Conservation (phyloP, 371 early-diverging fungal genomes). For the Gilbertella persicaria region DNA sequence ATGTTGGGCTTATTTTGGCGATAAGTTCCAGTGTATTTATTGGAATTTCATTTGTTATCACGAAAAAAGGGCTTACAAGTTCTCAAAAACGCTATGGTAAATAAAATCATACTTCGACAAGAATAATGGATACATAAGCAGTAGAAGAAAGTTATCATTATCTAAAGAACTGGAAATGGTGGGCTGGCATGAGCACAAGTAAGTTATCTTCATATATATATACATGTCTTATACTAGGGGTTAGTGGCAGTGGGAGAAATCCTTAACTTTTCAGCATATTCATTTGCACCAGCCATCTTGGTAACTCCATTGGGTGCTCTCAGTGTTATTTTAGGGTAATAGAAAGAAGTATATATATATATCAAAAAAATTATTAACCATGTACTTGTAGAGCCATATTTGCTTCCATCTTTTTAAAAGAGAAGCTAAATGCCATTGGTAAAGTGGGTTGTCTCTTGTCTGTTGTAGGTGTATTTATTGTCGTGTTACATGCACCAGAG, state of each 20-base stretch:
- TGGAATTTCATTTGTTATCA: conserved; percentile 82
- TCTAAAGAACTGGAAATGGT: conserved; percentile 69
- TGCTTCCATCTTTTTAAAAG: conserved; percentile 62
- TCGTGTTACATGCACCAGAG: conserved; percentile 86
- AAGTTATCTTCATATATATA: conserved; percentile 12
- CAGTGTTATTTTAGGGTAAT: conserved; percentile 80
- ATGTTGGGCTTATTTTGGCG: conserved; percentile 84
- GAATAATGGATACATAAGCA: conserved; percentile 72
- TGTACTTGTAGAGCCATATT: conserved; percentile 31
- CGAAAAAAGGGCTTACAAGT: conserved; percentile 83
- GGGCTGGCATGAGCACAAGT: conserved; percentile 90
- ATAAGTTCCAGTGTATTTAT: conserved; percentile 79
- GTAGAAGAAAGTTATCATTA: conserved; percentile 51
- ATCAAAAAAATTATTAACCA: not conserved
- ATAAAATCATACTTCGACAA: not conserved
- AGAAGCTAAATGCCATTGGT: conserved; percentile 78
- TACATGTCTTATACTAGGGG: not conserved
- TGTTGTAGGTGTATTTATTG: conserved; percentile 84
- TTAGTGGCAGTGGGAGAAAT: conserved; percentile 89
- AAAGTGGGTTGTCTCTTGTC: conserved; percentile 89
- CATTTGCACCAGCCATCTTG: conserved; percentile 91
- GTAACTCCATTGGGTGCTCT: conserved; percentile 92
- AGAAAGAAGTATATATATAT: not conserved
- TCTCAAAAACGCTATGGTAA: conserved; percentile 48
- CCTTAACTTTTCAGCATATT: conserved; percentile 90